Base-by-base conservation (phyloP, 495 filamentous ascomycete genomes). In the Hypoxylon fuscum region DNA sequence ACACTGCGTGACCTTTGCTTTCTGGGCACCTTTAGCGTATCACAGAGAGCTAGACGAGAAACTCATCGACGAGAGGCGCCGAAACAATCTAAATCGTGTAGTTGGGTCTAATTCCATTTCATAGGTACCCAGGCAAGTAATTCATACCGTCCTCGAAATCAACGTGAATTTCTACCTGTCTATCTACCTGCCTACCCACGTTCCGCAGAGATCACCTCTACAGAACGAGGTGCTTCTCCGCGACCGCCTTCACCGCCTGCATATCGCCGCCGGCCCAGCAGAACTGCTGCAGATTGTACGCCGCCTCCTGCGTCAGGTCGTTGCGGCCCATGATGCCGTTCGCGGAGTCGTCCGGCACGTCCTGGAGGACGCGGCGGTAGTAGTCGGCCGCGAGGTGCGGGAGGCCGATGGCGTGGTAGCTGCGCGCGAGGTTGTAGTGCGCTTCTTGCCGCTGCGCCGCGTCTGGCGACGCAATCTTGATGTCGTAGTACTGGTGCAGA, bases 391-490 rank as follows among this genome's bases (percentile, higher is more conserved):
- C 94, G 11, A 96, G 71, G 70, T 93, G 89, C 11, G 80, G 78
- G 27, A 98, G 73, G 1, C 93, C 92, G 7, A 98, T 81, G 32
- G 90, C 77, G 66, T 96, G 91, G 73, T 89, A 97, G 2, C 88
- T 83, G 10, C 92, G 81, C 15, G 85, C 95, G 41, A 93, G 82
- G 66, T 98, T 98, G 74, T 89, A 98, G 57, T 96, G 90, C 17
- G 92, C 91, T 72, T 98, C 95, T 71, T 93, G 90, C 40, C 78
- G 71, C 66, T 87, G 82, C 76, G 74, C 67, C 70, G 77, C 40
- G 43, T 54, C 42, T 5, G 52, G 42, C 4, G 79, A 75, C 11
- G 56, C 38, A 32, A 69, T 66, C 15, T 87, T 68, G 49, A 85
- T 49, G 1, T 87, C 73, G 62, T 91, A 88, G 72, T 98, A 98